Evolutionary conservation across 1,284 basidiomycete genomes (phyloP).

Genomic region (Cutaneotrichosporon sp.): DNA sequence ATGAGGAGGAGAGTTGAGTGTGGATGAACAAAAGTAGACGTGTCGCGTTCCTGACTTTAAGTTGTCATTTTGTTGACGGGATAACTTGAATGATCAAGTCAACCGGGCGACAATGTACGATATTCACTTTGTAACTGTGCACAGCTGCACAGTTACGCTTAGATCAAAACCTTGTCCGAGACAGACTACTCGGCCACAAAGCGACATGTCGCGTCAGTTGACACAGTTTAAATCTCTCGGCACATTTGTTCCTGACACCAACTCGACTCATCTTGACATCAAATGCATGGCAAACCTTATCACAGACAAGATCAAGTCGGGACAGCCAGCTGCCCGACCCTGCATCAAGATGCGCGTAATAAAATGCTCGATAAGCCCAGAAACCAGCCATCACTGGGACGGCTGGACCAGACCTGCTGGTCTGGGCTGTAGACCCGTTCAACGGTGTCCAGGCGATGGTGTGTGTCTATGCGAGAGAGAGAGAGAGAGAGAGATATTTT

Average conservation of each 20-base stretch:
- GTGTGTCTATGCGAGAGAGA: neutral
- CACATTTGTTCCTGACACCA: too few relatives aligned
- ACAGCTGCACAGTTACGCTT: neutral
- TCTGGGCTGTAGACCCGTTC: neutral
- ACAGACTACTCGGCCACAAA: neutral
- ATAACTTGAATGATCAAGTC: too few relatives aligned
- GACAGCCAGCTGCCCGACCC: too few relatives aligned
- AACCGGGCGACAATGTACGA: too few relatives aligned
- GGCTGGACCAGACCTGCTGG: neutral
- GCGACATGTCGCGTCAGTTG: slow-evolving; percentile 1
- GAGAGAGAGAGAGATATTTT: too few relatives aligned
- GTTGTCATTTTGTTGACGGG: too few relatives aligned
- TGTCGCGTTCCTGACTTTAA: too few relatives aligned
- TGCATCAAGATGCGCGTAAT: neutral
- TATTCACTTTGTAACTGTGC: neutral
- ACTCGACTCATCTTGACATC: too few relatives aligned
- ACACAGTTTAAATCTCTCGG: neutral
- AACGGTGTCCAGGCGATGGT: neutral
- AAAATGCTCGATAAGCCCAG: neutral
- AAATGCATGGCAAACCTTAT: neutral
- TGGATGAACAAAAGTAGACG: too few relatives aligned
- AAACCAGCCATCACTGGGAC: slow-evolving; percentile 4
- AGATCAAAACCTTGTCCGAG: too few relatives aligned
- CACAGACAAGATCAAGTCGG: neutral
- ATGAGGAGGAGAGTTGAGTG: too few relatives aligned